phyloP scores from a whole-genome alignment of 2,329 filamentous ascomycete species.

The Chaetoscypha palmicola region DNA sequence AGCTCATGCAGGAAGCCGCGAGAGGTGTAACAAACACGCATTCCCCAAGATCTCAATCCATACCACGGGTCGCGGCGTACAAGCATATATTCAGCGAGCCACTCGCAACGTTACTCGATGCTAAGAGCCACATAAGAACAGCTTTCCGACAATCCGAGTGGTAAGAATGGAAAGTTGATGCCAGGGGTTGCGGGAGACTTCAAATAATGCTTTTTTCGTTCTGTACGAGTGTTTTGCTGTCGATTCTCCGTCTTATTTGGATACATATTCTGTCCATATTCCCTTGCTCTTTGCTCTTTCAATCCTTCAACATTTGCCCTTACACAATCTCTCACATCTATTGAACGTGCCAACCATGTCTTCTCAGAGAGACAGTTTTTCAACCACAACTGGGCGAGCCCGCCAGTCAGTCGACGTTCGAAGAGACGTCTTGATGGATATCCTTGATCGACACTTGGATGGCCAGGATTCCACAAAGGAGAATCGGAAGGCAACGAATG shows the following conservation, averaged over 20 bases:
- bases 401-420: conserved; percentile 1
- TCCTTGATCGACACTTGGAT: conserved; percentile 7
- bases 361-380: not conserved
- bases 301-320: too few species aligned
- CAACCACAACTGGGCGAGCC: not conserved
- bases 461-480: not conserved
- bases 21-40: not conserved
- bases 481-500: not conserved
- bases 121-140: not conserved
- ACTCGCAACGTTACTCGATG: conserved; percentile 1
- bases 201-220: too few species aligned
- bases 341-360: not conserved
- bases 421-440: conserved; percentile 8
- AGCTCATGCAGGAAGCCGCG: conserved; percentile 5
- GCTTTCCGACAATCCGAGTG: not conserved
- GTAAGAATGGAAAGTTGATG: not conserved
- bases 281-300: too few species aligned
- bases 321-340: too few species aligned
- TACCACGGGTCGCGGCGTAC: too few species aligned
- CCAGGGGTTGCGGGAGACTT: not conserved
- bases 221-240: too few species aligned
- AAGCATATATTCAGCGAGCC: too few species aligned
- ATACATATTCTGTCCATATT: too few species aligned
- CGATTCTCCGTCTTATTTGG: too few species aligned
- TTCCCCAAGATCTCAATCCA: not conserved